A percentile compares a stretch with the other conserved stretches of the same genome.
Evolutionary conservation across 139 green algal genomes (phyloP).

Genomic region (Chlorella sp.): DNA sequence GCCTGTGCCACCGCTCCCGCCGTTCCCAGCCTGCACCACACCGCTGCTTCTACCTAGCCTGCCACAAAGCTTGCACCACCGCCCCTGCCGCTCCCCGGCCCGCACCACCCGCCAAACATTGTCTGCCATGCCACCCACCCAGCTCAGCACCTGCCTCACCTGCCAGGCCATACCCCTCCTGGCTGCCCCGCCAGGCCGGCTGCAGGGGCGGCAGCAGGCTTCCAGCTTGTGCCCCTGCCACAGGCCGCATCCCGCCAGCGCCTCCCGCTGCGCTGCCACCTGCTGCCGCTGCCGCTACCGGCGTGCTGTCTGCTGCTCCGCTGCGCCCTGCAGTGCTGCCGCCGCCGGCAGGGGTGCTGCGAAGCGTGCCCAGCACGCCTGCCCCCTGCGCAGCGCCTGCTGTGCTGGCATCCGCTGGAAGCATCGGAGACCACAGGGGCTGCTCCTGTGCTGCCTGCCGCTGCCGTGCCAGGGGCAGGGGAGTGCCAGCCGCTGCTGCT

Average conservation of each 20-base stretch:
- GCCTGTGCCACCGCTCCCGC: too few species aligned
- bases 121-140: too few species aligned
- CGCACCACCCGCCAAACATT: too few species aligned
- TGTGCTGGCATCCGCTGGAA: not conserved
- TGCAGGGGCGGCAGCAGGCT: not conserved
- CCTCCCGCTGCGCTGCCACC: not conserved
- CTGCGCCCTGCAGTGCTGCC: too few species aligned
- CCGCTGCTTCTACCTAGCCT: too few species aligned
- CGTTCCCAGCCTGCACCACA: too few species aligned
- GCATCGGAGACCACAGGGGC: conserved; percentile 26
- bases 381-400: not conserved
- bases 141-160: too few species aligned
- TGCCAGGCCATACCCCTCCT: too few species aligned
- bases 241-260: not conserved
- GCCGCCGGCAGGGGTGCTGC: not conserved
- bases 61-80: not conserved
- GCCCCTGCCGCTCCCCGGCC: too few species aligned
- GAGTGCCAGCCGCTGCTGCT: not conserved
- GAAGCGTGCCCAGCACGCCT: not conserved
- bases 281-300: not conserved
- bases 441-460: not conserved
- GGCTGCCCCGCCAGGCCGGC: not conserved
- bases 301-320: not conserved
- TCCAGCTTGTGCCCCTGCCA: not conserved
- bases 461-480: not conserved